Conservation (phyloP, 73 alveolate genomes). For the Paramecium biaurelia region DNA sequence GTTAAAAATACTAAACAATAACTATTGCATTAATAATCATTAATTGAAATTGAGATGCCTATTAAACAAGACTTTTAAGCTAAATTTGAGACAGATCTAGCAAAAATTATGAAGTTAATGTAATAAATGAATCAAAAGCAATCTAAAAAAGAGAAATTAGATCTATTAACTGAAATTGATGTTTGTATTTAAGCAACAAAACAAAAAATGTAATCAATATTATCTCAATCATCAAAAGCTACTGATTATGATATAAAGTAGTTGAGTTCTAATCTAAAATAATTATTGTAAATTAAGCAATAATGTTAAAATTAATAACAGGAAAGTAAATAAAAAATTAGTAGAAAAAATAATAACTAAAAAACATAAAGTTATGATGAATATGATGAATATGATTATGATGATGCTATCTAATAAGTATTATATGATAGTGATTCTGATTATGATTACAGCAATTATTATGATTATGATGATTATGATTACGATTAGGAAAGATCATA, state of each 20-base stretch:
- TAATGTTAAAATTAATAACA: background rate
- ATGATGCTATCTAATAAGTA: background rate
- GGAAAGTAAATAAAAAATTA: background rate
- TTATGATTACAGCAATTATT: background rate
- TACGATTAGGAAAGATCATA: background rate
- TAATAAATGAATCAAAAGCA: background rate
- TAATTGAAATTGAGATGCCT: background rate
- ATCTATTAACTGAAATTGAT: background rate
- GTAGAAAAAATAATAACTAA: background rate
- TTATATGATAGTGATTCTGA: background rate
- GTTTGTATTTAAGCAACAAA: slow-evolving; percentile 7
- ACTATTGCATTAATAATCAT: background rate
- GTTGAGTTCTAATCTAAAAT: background rate
- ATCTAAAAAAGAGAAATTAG: background rate
- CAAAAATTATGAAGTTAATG: background rate
- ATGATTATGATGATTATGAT: background rate
- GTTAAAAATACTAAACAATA: background rate
- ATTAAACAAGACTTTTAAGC: background rate
- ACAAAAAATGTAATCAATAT: background rate
- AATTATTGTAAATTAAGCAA: background rate
- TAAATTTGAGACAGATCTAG: background rate
- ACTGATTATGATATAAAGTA: background rate
- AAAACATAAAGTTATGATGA: background rate
- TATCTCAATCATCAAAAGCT: background rate
- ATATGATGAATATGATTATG: background rate